These are phyloP conservation scores for Citrus cavaleriei DNA, from an alignment of 345 rosid genomes.

Conservation along the genomic window DNA sequence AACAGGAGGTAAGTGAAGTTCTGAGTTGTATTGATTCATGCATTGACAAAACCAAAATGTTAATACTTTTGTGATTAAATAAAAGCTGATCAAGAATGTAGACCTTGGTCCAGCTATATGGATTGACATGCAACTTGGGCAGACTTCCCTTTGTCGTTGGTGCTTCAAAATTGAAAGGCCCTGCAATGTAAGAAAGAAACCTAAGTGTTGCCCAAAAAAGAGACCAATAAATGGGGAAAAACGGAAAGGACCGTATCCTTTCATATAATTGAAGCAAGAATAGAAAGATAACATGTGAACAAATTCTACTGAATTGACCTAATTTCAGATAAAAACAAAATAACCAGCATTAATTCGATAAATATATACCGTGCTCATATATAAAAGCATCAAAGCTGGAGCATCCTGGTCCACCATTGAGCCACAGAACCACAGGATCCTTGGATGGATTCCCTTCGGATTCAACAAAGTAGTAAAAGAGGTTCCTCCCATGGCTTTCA, in stretches of 20 bases:
- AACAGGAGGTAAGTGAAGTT: not conserved
- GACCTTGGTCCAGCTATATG: constrained; percentile 94
- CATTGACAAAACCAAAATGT: not conserved
- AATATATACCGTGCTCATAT: constrained; percentile 66
- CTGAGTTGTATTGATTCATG: not conserved
- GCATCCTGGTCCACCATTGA: constrained; percentile 97
- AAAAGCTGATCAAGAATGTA: not conserved
- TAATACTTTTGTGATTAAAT: not conserved
- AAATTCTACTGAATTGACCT: not conserved
- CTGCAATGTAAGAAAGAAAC: constrained; percentile 31
- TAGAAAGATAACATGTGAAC: not conserved
- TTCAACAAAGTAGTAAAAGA: constrained; percentile 78
- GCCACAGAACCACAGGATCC: constrained; percentile 92
- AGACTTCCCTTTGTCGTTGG: constrained; percentile 24
- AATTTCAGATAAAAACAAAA: not conserved
- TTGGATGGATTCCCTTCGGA: constrained; percentile 63
- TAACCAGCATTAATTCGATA: not conserved
- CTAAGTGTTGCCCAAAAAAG: not conserved
- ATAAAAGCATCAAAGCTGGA: constrained; percentile 93
- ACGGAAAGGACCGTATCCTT: not conserved
- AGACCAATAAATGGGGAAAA: not conserved
- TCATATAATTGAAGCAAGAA: not conserved
- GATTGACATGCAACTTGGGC: constrained; percentile 68
- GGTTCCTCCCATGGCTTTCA: constrained; percentile 42
- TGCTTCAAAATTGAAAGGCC: constrained; percentile 79